Base-by-base conservation (phyloP, 2,329 filamentous ascomycete genomes). In the Leptographium flavum region DNA sequence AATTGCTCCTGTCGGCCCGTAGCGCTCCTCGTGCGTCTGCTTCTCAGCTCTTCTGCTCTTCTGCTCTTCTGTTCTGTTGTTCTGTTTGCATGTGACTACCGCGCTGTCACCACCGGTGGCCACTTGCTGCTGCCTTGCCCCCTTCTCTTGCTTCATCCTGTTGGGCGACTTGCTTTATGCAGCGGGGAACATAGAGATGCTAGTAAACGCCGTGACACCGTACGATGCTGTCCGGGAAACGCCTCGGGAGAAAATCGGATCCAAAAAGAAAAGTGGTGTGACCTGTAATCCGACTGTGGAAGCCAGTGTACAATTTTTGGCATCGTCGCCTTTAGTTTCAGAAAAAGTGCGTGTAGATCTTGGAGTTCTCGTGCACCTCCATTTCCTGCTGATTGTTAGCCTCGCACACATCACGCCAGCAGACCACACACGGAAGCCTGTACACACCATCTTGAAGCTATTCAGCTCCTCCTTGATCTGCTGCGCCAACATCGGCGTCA, bases 331-430 rank as follows among this genome's bases (percentile, higher is more conserved):
- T 46, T 54, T 55, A n/a, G n/a, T n/a, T 55, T 90, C 77, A 98
- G 73, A 98, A 96, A 76, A 98, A 98, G 74, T 98, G 92, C 56
- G 92, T 98, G 72, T 98, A 95, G 59, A 95, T 88, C 70, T 96
- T 98, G 54, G 92, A 96, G 62, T 83, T 86, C 67, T 96, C 92
- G 63, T 98, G 92, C 57, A 98, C 92, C 71, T 96, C 92, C 92
- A 98, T 98, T 70, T 98, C 92, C 92, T 96, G 31, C 27, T 6
- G 17, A 36, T 7, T 17, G 19, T 5, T 17, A 39, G 42, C n/a
- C n/a, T n/a, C n/a, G n/a, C n/a, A n/a, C 25, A 35, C 19, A 6
- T 9, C 13, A 25, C 3, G 11, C 14, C 5, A 15, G n/a, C 28
- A 11, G 30, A 36, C 6, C 11, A 21, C 11, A 39, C n/a, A 14